These are phyloP conservation scores for Fusarium decemcellulare DNA, from an alignment of 2,329 filamentous ascomycete species.

Conservation along the genomic window DNA sequence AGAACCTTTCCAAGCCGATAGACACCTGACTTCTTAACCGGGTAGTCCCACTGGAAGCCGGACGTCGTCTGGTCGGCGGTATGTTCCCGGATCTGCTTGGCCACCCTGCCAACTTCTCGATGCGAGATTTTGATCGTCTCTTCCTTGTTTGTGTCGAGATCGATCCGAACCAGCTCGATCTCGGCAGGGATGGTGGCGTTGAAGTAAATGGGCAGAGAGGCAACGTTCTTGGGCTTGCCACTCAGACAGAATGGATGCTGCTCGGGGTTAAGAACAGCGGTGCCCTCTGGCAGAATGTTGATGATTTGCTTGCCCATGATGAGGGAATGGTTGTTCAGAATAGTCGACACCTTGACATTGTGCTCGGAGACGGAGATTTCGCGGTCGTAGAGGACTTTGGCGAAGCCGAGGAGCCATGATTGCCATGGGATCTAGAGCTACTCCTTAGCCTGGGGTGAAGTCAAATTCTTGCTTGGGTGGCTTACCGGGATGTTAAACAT, in stretches of 20 bases:
- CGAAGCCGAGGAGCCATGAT: slow-evolving; percentile 78
- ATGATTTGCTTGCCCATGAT: slow-evolving; percentile 98
- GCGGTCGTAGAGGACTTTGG: slow-evolving; percentile 90
- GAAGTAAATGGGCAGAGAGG: slow-evolving; percentile 86
- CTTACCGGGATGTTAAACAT: slow-evolving; percentile 91
- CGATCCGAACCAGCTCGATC: slow-evolving; percentile 90
- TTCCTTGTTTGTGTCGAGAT: slow-evolving; percentile 84
- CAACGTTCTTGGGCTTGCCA: slow-evolving; percentile 69
- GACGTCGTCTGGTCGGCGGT: slow-evolving; percentile 72
- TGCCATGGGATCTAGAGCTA: slow-evolving; percentile 76
- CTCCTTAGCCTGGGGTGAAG: slow-evolving; percentile 21
- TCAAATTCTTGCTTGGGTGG: slow-evolving; percentile 19
- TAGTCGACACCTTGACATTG: slow-evolving; percentile 88
- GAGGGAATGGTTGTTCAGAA: slow-evolving; percentile 92
- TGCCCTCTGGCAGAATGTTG: slow-evolving; percentile 97
- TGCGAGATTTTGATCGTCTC: slow-evolving; percentile 84
- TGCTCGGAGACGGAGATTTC: slow-evolving; percentile 95
- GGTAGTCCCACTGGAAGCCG: slow-evolving; percentile 78
- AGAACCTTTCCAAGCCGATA: slow-evolving; percentile 89
- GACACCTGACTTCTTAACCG: slow-evolving; percentile 87
- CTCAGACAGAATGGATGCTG: slow-evolving; percentile 86
- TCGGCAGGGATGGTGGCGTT: slow-evolving; percentile 92
- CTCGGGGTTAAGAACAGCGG: slow-evolving; percentile 89
- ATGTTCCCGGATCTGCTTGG: slow-evolving; percentile 77
- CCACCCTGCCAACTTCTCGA: slow-evolving; percentile 81